Percentiles rank a stretch among this genome's conserved stretches.
These are phyloP conservation scores for Naganishia antarctica DNA, from an alignment of 768 basidiomycete species.

Conservation along the genomic window DNA sequence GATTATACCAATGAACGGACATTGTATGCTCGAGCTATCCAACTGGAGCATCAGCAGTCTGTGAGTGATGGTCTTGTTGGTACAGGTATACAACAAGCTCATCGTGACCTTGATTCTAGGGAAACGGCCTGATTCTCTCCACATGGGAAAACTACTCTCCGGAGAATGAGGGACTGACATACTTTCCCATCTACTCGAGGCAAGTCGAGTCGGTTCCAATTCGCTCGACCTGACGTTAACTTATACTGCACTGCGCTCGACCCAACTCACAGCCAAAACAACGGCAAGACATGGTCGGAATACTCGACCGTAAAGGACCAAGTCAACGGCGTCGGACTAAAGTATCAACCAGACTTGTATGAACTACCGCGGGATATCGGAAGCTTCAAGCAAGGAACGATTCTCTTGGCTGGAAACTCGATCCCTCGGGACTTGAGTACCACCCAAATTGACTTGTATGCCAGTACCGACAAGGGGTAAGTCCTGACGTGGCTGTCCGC, in stretches of 20 bases:
- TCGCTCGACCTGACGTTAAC: too few species aligned
- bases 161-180: constrained; percentile 3
- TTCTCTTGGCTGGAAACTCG: constrained; percentile 33
- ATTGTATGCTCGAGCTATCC: constrained; percentile 29
- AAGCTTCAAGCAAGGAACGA: constrained; percentile 25
- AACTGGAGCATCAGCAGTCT: constrained; percentile 23
- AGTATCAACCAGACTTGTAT: constrained; percentile 30
- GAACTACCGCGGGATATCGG: constrained; percentile 20
- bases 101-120: background rate
- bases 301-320: constrained; percentile 25
- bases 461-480: constrained; percentile 30
- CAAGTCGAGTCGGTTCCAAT: background rate
- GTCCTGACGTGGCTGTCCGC: background rate
- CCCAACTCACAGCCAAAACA: constrained; percentile 25
- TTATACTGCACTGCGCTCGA: too few species aligned
- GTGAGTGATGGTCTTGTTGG: constrained; percentile 20
- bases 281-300: constrained; percentile 28
- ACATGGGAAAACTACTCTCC: constrained; percentile 35
- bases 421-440: constrained; percentile 31
- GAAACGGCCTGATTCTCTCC: constrained; percentile 19
- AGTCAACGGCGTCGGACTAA: constrained; percentile 30
- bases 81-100: background rate
- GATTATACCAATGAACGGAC: constrained; percentile 29
- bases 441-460: constrained; percentile 33
- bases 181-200: constrained; percentile 33